A percentile compares a stretch with the other conserved stretches of the same genome.
These are phyloP conservation scores for Acer saccharum DNA, from an alignment of 345 rosid genomes.

Conservation along the genomic window DNA sequence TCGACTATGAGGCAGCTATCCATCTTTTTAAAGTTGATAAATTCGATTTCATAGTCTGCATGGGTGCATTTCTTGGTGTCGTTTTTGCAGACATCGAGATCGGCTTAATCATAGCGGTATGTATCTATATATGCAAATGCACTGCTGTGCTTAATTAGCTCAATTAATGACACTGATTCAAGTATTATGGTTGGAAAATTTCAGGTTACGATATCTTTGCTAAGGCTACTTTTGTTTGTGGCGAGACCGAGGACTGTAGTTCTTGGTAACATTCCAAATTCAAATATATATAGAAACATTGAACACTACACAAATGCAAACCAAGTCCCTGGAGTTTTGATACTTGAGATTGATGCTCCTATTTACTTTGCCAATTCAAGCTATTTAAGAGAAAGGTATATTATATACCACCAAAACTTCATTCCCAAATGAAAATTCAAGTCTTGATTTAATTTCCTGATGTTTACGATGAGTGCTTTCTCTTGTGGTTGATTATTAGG, in stretches of 20 bases:
- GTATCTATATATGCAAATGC: conserved; percentile 27
- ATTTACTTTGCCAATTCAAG: conserved; percentile 82
- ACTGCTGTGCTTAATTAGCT: background rate
- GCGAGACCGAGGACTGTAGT: conserved; percentile 77
- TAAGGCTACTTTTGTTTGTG: conserved; percentile 69
- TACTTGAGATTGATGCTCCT: conserved; percentile 80
- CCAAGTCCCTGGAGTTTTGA: conserved; percentile 57
- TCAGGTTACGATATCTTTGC: conserved; percentile 71
- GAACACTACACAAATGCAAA: conserved; percentile 70
- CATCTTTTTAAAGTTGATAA: conserved; percentile 79
- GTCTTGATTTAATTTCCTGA: background rate
- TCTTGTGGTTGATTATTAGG: conserved; percentile 32
- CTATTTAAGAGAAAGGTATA: conserved; percentile 86
- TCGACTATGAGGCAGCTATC: conserved; percentile 75
- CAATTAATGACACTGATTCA: background rate
- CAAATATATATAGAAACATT: conserved; percentile 57
- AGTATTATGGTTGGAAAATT: conserved; percentile 2
- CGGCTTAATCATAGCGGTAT: conserved; percentile 71
- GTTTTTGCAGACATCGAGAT: conserved; percentile 75
- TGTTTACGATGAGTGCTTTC: background rate
- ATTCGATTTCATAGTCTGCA: conserved; percentile 80
- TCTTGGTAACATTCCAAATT: conserved; percentile 70
- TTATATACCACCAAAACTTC: background rate
- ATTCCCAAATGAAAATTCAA: background rate
- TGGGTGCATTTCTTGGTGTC: conserved; percentile 70